phyloP scores from a whole-genome alignment of 2,329 filamentous ascomycete species.

The Alternaria tenuissima region DNA sequence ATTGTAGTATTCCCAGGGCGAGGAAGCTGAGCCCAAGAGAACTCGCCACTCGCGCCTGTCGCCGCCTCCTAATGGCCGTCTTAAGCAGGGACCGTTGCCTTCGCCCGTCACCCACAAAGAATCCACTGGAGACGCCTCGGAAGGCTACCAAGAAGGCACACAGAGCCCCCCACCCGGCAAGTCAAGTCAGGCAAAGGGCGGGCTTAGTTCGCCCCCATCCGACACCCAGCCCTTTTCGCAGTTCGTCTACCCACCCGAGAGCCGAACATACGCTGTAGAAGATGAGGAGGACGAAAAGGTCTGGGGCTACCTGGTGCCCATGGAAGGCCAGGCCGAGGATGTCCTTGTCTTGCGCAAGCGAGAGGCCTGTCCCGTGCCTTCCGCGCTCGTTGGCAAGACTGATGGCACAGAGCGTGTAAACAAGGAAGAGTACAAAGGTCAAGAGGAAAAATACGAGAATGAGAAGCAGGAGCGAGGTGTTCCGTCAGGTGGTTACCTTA shows the following conservation, averaged over 20 bases:
- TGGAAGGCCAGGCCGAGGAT: conserved; percentile 75
- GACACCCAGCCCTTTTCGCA: conserved; percentile 86
- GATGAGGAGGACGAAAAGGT: conserved; percentile 86
- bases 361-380: conserved; percentile 70
- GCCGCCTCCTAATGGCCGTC: conserved; percentile 60
- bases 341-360: conserved; percentile 78
- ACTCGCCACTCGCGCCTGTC: conserved; percentile 75
- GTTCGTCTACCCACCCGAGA: conserved; percentile 74
- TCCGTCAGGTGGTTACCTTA: conserved; percentile 83
- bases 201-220: conserved; percentile 67
- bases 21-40: conserved; percentile 78
- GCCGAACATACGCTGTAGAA: conserved; percentile 81
- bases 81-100: conserved; percentile 68
- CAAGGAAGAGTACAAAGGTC: conserved; percentile 64
- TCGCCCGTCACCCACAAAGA: conserved; percentile 79
- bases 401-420: conserved; percentile 56
- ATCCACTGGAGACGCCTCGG: conserved; percentile 64
- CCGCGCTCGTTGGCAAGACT: conserved; percentile 48
- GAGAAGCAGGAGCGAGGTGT: conserved; percentile 61
- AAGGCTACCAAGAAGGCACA: conserved; percentile 72
- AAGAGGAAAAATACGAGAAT: conserved; percentile 69
- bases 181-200: conserved; percentile 52
- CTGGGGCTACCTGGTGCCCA: conserved; percentile 92
- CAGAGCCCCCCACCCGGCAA: conserved; percentile 67
- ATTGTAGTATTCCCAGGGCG: conserved; percentile 70